A percentile compares a stretch with the other conserved stretches of the same genome.
These are phyloP conservation scores for Sporothrix inflata DNA, from an alignment of 2,329 filamentous ascomycete genomes.

Conservation along the genomic window DNA sequence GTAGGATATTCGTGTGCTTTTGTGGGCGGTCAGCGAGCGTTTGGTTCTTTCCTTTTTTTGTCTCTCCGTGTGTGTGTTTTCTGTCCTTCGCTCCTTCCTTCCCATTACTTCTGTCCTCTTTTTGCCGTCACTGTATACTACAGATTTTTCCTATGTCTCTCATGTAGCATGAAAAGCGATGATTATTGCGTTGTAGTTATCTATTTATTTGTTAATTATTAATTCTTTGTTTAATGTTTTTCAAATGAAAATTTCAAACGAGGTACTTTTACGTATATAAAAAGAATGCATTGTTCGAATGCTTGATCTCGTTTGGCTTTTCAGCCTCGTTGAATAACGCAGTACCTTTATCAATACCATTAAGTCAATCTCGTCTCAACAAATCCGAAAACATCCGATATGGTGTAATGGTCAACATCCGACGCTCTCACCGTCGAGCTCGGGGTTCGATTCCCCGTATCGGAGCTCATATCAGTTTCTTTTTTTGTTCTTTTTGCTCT, in stretches of 20 bases:
- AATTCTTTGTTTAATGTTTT: no score
- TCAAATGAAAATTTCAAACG: no score
- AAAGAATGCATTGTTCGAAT: no score
- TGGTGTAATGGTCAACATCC: slow-evolving; percentile 35
- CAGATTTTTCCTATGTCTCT: not conserved
- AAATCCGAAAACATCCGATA: slow-evolving; percentile 30
- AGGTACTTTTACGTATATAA: no score
- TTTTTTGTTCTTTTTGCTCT: not conserved
- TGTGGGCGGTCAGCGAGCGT: no score
- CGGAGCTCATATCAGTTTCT: slow-evolving; percentile 29
- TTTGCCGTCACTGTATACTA: no score
- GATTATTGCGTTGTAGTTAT: no score
- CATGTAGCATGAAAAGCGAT: not conserved
- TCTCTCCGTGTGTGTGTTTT: not conserved
- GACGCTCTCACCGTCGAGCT: slow-evolving; percentile 36
- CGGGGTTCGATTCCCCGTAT: slow-evolving; percentile 36
- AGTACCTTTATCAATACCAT: not conserved
- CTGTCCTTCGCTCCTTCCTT: not conserved
- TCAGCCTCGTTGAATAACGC: not conserved
- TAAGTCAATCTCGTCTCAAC: not conserved
- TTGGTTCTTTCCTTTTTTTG: no score
- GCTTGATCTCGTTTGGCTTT: no score
- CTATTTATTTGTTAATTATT: no score
- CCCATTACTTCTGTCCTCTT: no score
- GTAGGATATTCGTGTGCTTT: no score